phyloP scores from a whole-genome alignment of 2,329 filamentous ascomycete species.

The Capronia americana region DNA sequence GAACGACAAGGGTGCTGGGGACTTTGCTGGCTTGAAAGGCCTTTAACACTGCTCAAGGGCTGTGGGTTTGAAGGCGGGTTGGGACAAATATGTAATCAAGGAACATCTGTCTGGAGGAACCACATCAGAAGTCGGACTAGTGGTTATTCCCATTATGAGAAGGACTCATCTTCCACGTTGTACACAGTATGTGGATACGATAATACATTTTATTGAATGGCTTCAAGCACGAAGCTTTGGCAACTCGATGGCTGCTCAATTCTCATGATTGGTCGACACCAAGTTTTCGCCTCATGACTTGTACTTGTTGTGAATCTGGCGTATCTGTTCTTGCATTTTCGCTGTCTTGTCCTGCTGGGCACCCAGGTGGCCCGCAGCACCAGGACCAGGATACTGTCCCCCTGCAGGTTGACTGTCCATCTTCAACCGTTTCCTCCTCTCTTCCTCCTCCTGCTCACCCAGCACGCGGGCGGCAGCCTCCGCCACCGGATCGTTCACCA shows the following conservation, averaged over 20 bases:
- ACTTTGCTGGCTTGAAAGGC: neutral
- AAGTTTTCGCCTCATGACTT: conserved; percentile 25
- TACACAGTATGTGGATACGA: conserved; percentile 8
- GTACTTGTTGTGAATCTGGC: conserved; percentile 60
- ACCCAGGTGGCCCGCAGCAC: conserved; percentile 36
- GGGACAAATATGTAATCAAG: neutral
- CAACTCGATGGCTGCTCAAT: neutral
- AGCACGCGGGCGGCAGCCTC: conserved; percentile 58
- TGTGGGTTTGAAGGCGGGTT: neutral
- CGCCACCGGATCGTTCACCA: conserved; percentile 42
- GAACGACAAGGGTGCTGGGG: neutral
- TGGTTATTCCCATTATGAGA: neutral
- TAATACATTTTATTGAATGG: conserved; percentile 9
- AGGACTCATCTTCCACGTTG: neutral
- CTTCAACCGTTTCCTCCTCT: conserved; percentile 77
- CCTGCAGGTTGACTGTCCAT: conserved; percentile 44
- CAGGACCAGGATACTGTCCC: conserved; percentile 11
- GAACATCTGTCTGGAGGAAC: neutral
- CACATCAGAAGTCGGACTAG: neutral
- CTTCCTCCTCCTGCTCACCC: conserved; percentile 73
- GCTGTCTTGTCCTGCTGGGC: conserved; percentile 48
- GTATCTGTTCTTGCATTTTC: conserved; percentile 86
- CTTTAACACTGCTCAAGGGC: neutral
- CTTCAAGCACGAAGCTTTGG: neutral
- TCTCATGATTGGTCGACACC: neutral